Conservation (phyloP, 140 eudicot genomes). For the Senecio squalidus region DNA sequence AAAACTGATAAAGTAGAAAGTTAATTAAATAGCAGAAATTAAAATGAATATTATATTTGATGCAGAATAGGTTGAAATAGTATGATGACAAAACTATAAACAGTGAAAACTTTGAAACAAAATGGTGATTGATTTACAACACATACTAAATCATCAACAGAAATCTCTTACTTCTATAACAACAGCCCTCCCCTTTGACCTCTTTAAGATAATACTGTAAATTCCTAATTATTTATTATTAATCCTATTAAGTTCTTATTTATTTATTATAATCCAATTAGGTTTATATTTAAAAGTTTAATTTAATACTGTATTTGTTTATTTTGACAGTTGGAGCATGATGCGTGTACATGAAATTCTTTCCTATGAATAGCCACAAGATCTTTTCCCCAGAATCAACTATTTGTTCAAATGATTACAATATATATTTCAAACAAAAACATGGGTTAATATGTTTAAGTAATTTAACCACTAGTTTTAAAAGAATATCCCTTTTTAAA, state of each 20-base stretch:
- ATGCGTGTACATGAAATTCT: conserved; percentile 7
- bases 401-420: conserved; percentile 11
- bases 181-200: conserved; percentile 4
- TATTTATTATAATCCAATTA: no score
- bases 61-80: conserved; percentile 15
- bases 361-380: background rate
- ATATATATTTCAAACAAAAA: no score
- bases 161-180: conserved; percentile 26
- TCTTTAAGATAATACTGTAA: background rate
- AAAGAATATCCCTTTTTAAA: no score
- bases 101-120: conserved; percentile 19
- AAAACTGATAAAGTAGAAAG: no score
- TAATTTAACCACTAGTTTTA: no score
- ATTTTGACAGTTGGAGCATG: background rate
- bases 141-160: conserved; percentile 18
- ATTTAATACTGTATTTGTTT: no score
- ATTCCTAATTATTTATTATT: background rate
- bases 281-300: no score
- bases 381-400: conserved; percentile 1
- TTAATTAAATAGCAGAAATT: no score
- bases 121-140: conserved; percentile 30
- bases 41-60: no score
- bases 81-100: conserved; percentile 11
- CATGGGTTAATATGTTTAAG: no score
- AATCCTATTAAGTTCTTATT: background rate